A percentile compares a stretch with the other conserved stretches of the same genome.
These are phyloP conservation scores for Aureobasidium vineae DNA, from an alignment of 2,329 filamentous ascomycete species.

Conservation along the genomic window DNA sequence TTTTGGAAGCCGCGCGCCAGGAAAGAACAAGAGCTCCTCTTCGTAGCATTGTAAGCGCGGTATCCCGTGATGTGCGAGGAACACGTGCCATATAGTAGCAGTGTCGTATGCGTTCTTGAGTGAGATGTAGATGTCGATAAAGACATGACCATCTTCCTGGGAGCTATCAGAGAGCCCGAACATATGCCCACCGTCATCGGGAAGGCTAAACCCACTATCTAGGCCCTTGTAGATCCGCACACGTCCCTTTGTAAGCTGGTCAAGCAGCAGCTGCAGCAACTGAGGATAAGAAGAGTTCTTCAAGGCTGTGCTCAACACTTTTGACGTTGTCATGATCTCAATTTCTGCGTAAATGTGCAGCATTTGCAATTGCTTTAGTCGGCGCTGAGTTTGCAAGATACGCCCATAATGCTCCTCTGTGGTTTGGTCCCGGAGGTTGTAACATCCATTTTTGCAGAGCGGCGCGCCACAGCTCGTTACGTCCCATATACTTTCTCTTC, in stretches of 20 bases:
- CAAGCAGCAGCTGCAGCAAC: conserved; percentile 26
- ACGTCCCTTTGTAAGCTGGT: conserved; percentile 19
- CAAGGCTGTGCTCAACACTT: conserved; percentile 23
- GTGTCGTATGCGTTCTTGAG: conserved; percentile 27
- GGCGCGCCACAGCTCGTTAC: conserved; percentile 25
- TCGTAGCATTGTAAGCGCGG: conserved; percentile 26
- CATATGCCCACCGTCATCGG: conserved; percentile 28
- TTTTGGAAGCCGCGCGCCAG: conserved; percentile 24
- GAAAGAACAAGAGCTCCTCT: conserved; percentile 28
- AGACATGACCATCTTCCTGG: background rate
- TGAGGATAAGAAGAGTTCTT: conserved; percentile 23
- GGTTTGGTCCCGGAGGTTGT: conserved; percentile 27
- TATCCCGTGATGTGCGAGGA: conserved; percentile 28
- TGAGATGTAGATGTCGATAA: conserved; percentile 28
- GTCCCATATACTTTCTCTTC: conserved; percentile 27
- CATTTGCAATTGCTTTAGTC: conserved; percentile 28
- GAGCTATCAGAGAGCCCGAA: conserved; percentile 25
- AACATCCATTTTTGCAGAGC: conserved; percentile 26
- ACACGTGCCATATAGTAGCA: conserved; percentile 29
- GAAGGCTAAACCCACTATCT: conserved; percentile 28
- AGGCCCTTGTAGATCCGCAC: conserved; percentile 28
- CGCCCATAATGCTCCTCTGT: conserved; percentile 26
- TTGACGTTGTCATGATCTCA: conserved; percentile 24
- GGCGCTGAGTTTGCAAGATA: conserved; percentile 27
- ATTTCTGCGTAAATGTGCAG: conserved; percentile 27